Conservation (phyloP, 1,284 basidiomycete genomes). For the Boletus albobrunnescens region DNA sequence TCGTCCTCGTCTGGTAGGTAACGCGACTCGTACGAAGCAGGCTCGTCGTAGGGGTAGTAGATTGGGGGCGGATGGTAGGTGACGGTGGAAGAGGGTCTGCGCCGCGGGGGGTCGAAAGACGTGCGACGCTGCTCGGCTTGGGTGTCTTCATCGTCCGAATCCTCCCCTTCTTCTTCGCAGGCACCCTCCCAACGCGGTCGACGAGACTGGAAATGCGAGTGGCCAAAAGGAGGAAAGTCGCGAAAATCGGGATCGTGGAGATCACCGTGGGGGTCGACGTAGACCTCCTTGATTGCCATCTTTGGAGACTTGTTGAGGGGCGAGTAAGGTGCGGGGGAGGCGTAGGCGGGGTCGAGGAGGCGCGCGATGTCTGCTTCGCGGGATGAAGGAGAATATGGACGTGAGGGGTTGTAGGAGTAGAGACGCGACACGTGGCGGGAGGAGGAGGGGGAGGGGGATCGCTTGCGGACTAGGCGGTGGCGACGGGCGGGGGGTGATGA, state of each 20-base stretch:
- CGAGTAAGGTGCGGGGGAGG: constrained; percentile 35
- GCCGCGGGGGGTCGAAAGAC: constrained; percentile 22
- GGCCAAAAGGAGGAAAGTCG: constrained; percentile 47
- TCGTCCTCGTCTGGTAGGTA: constrained; percentile 30
- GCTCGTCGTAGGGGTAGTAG: constrained; percentile 32
- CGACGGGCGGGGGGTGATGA: constrained; percentile 19
- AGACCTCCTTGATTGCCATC: constrained; percentile 37
- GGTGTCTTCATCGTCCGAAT: constrained; percentile 29
- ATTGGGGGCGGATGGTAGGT: constrained; percentile 21
- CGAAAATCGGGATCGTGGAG: constrained; percentile 67
- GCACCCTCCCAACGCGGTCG: constrained; percentile 20
- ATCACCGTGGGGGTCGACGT: constrained; percentile 58
- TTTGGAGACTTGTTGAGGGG: constrained; percentile 27
- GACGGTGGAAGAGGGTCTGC: constrained; percentile 23
- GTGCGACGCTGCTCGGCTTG: constrained; percentile 8
- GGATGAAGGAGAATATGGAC: constrained; percentile 31
- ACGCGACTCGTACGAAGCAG: constrained; percentile 34
- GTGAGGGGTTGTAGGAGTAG: too few species aligned
- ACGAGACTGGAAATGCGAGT: constrained; percentile 24
- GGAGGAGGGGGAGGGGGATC: constrained; percentile 27
- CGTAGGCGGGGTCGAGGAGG: constrained; percentile 61
- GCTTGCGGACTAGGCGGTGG: constrained; percentile 23
- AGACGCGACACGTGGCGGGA: constrained; percentile 1
- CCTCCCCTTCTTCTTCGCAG: constrained; percentile 31
- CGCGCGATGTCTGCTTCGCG: constrained; percentile 50